Evolutionary conservation across 2,329 filamentous ascomycete species (phyloP).

Genomic region (Metarhizium album): DNA sequence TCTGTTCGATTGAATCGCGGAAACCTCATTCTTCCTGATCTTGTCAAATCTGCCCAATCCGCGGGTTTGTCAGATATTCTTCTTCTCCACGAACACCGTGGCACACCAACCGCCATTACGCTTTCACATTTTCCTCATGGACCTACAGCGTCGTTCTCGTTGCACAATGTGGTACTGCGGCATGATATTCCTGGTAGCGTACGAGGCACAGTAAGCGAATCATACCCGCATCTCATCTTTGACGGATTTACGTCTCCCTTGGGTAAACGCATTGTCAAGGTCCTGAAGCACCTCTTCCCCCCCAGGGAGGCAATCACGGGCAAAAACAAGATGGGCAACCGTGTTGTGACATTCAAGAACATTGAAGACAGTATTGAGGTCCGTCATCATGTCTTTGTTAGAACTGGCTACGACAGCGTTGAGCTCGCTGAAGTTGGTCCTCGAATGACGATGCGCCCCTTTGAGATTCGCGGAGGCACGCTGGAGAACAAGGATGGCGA

Average conservation of each 20-base stretch:
- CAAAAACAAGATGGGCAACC: conserved; percentile 68
- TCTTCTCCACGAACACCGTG: conserved; percentile 83
- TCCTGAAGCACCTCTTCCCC: conserved; percentile 89
- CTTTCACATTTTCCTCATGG: conserved; percentile 82
- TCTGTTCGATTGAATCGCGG: conserved; percentile 84
- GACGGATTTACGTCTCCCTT: conserved; percentile 80
- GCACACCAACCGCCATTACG: conserved; percentile 81
- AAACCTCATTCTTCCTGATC: conserved; percentile 75
- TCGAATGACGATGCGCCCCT: conserved; percentile 92
- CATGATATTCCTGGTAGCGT: conserved; percentile 86
- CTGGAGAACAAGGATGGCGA: conserved; percentile 92
- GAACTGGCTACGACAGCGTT: conserved; percentile 81
- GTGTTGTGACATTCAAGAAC: conserved; percentile 90
- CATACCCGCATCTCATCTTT: conserved; percentile 90
- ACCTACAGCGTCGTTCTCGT: conserved; percentile 66
- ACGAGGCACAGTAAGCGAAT: conserved; percentile 80
- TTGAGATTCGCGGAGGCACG: conserved; percentile 85
- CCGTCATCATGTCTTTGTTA: conserved; percentile 72
- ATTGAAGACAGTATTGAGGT: conserved; percentile 91
- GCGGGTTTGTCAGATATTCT: conserved; percentile 77
- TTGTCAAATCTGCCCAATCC: conserved; percentile 71
- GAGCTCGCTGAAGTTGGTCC: conserved; percentile 85
- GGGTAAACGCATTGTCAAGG: conserved; percentile 74
- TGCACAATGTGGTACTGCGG: conserved; percentile 87
- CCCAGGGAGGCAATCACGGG: conserved; percentile 66